Conservation (phyloP, 164 flowering plant genomes). For the Magnolia changhungtana region DNA sequence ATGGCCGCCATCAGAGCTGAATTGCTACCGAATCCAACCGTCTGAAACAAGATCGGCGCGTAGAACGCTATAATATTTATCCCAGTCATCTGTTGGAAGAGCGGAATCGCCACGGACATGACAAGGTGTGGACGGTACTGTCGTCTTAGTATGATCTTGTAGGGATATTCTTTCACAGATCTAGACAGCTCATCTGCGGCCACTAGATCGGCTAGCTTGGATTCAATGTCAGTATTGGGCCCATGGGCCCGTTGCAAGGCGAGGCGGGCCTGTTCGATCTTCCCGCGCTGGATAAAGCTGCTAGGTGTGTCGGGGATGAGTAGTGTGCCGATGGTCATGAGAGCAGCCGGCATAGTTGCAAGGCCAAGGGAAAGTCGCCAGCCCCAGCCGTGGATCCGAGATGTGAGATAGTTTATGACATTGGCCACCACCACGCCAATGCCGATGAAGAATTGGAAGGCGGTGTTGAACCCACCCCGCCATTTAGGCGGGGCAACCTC, state of each 20-base stretch:
- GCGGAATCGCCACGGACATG: slow-evolving; percentile 22
- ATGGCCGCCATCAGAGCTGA: slow-evolving; percentile 53
- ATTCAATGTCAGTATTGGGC: slow-evolving; percentile 24
- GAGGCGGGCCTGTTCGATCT: slow-evolving; percentile 17
- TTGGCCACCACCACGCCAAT: slow-evolving; percentile 54
- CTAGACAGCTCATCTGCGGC: slow-evolving; percentile 17
- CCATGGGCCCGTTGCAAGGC: slow-evolving; percentile 27
- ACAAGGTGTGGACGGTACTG: slow-evolving; percentile 27
- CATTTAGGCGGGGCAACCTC: slow-evolving; percentile 71
- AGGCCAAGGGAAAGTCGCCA: slow-evolving; percentile 74
- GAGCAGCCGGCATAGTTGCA: slow-evolving; percentile 49
- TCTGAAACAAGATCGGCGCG: slow-evolving; percentile 62
- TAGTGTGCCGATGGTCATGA: slow-evolving; percentile 52
- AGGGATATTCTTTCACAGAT: slow-evolving; percentile 22
- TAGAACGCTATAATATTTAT: slow-evolving; percentile 50
- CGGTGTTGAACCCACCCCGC: slow-evolving; percentile 67
- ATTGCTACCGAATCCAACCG: slow-evolving; percentile 59
- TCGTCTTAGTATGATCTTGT: slow-evolving; percentile 14
- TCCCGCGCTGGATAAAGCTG: slow-evolving; percentile 33
- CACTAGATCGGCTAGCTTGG: slow-evolving; percentile 23
- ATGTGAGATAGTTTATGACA: slow-evolving; percentile 44
- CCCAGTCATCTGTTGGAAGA: slow-evolving; percentile 24
- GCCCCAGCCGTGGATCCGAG: slow-evolving; percentile 41
- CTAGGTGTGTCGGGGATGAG: slow-evolving; percentile 51
- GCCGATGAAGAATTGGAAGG: slow-evolving; percentile 59